Evolutionary conservation across 179 eudicot genomes (phyloP).

Genomic region (Monotropa hypopitys): DNA sequence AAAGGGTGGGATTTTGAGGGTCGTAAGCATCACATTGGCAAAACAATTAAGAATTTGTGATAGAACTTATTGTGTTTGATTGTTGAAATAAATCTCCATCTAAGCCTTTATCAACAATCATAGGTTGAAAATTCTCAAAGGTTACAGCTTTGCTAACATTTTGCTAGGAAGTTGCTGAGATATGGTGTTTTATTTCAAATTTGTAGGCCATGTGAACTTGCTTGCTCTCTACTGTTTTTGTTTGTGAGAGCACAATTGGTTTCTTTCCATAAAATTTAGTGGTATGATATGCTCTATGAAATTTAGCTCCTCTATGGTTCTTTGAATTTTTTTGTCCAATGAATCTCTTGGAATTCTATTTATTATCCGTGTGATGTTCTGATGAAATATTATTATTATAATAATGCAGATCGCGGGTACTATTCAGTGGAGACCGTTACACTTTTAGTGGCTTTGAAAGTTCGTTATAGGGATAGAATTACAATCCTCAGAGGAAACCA

Average conservation of each 20-base stretch:
- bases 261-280: neutral
- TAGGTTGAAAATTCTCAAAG: neutral
- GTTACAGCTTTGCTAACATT: neutral
- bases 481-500: conserved; percentile 91
- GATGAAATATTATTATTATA: neutral
- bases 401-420: conserved; percentile 79
- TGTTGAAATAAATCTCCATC: neutral
- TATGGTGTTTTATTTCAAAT: neutral
- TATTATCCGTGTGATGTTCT: neutral
- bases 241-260: neutral
- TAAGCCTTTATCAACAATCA: neutral
- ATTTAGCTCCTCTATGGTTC: neutral
- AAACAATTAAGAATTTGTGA: neutral
- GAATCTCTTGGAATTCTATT: neutral
- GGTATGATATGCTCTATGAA: neutral
- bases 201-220: conserved; percentile 6
- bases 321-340: neutral
- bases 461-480: conserved; percentile 80
- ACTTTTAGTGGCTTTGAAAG: conserved; percentile 80
- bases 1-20: neutral
- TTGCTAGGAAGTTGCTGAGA: neutral
- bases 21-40: neutral
- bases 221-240: neutral
- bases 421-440: conserved; percentile 89
- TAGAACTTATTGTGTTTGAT: neutral